phyloP scores from a whole-genome alignment of 768 basidiomycete species.

The Agrocybe praecox region DNA sequence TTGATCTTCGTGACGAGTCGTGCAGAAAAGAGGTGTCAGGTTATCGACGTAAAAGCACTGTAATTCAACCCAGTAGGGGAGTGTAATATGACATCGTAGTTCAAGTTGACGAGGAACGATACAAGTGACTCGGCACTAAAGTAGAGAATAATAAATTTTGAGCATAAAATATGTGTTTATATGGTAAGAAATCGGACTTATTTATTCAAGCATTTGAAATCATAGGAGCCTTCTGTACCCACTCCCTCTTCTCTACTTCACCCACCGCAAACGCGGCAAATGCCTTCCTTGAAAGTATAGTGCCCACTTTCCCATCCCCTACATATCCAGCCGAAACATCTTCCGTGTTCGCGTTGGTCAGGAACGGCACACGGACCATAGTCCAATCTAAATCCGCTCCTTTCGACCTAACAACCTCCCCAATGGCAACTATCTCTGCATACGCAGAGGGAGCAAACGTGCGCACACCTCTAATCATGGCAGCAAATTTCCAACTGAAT shows the following conservation, averaged over 20 bases:
- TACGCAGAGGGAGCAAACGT: slow-evolving; percentile 59
- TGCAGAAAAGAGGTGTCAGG: too few species aligned
- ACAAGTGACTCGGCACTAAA: too few species aligned
- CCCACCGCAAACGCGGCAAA: slow-evolving; percentile 63
- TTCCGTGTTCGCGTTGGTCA: slow-evolving; percentile 50
- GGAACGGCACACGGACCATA: slow-evolving; percentile 65
- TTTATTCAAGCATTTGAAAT: slow-evolving; percentile 28
- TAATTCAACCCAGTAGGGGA: too few species aligned
- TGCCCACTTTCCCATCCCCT: slow-evolving; percentile 60
- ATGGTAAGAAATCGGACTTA: background rate
- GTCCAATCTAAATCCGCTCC: slow-evolving; percentile 66
- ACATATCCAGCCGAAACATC: slow-evolving; percentile 63
- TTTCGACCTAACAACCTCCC: slow-evolving; percentile 51
- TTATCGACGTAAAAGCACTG: too few species aligned
- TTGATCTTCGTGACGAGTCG: too few species aligned
- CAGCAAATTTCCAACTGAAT: slow-evolving; percentile 45
- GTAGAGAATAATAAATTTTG: background rate
- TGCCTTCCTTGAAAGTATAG: slow-evolving; percentile 53
- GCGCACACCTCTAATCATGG: slow-evolving; percentile 42
- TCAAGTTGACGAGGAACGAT: too few species aligned
- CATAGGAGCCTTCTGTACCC: slow-evolving; percentile 57
- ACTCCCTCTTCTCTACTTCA: slow-evolving; percentile 59
- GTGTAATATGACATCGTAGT: too few species aligned
- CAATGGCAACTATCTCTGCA: slow-evolving; percentile 67
- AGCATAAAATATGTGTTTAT: background rate